Percentiles rank a stretch among this genome's conserved stretches.
Evolutionary conservation across 2,329 filamentous ascomycete species (phyloP).

Genomic region (Phialocephala sp.): DNA sequence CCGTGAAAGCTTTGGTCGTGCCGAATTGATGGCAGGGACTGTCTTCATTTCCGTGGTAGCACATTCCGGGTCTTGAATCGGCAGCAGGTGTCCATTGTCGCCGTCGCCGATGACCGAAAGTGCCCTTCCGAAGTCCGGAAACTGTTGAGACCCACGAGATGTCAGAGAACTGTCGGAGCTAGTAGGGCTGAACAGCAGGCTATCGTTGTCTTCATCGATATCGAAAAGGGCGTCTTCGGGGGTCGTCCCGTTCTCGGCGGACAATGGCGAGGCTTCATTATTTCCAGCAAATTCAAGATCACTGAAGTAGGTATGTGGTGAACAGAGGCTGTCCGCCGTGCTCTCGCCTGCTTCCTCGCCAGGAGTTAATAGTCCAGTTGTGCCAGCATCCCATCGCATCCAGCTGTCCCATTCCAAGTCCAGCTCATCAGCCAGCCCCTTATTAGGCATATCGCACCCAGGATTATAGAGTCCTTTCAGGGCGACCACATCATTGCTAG

Average conservation of each 20-base stretch:
- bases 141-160: neutral
- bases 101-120: slow-evolving; percentile 19
- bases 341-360: slow-evolving; percentile 11
- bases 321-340: slow-evolving; percentile 12
- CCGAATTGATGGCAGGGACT: neutral
- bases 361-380: slow-evolving; percentile 6
- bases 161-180: neutral
- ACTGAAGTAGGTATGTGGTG: slow-evolving; percentile 18
- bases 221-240: slow-evolving; percentile 23
- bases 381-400: slow-evolving; percentile 26
- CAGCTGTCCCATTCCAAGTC: slow-evolving; percentile 25
- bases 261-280: slow-evolving; percentile 17
- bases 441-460: slow-evolving; percentile 20
- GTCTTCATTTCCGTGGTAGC: neutral
- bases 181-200: neutral
- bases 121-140: slow-evolving; percentile 12
- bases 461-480: slow-evolving; percentile 7
- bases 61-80: slow-evolving; percentile 22
- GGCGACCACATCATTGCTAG: slow-evolving; percentile 12
- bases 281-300: slow-evolving; percentile 16
- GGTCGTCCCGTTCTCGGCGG: slow-evolving; percentile 5
- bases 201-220: slow-evolving; percentile 17
- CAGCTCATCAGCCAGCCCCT: slow-evolving; percentile 19
- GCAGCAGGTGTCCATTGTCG: slow-evolving; percentile 18
- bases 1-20: neutral